Conservation (phyloP, 2,329 filamentous ascomycete species). For the Corynespora cassiicola region DNA sequence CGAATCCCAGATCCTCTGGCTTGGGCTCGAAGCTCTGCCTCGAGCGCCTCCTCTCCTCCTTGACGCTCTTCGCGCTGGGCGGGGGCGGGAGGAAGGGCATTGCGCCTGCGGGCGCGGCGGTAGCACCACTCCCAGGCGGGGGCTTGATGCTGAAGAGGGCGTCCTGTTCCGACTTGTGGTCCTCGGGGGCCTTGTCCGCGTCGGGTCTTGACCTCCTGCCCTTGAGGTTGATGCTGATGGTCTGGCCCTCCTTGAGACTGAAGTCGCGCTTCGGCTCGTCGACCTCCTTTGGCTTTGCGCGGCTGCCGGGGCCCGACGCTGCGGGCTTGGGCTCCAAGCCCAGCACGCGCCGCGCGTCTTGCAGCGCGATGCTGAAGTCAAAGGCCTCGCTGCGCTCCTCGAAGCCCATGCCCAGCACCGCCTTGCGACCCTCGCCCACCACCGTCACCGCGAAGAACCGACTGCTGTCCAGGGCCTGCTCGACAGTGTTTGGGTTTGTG, state of each 20-base stretch:
- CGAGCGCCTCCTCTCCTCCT: constrained; percentile 64
- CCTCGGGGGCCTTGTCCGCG: constrained; percentile 47
- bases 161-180: constrained; percentile 48
- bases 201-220: constrained; percentile 52
- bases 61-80: constrained; percentile 67
- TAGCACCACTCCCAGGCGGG: constrained; percentile 63
- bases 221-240: constrained; percentile 79
- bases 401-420: constrained; percentile 83
- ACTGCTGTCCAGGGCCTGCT: constrained; percentile 78
- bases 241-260: constrained; percentile 88
- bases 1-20: constrained; percentile 75
- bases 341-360: constrained; percentile 76
- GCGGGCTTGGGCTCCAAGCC: constrained; percentile 60
- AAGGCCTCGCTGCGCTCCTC: constrained; percentile 87
- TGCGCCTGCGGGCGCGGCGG: too few relatives aligned
- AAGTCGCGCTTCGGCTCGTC: constrained; percentile 73
- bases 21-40: constrained; percentile 52
- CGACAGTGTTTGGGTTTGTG: constrained; percentile 67
- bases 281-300: constrained; percentile 44
- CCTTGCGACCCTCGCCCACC: constrained; percentile 77
- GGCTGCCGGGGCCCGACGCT: constrained; percentile 14
- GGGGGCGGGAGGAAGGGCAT: constrained; percentile 68
- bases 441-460: constrained; percentile 87
- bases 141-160: constrained; percentile 77
- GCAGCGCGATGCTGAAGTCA: constrained; percentile 81